Evolutionary conservation across 805 yeast genomes (phyloP).

Genomic region (Maudiozyma turicensis): DNA sequence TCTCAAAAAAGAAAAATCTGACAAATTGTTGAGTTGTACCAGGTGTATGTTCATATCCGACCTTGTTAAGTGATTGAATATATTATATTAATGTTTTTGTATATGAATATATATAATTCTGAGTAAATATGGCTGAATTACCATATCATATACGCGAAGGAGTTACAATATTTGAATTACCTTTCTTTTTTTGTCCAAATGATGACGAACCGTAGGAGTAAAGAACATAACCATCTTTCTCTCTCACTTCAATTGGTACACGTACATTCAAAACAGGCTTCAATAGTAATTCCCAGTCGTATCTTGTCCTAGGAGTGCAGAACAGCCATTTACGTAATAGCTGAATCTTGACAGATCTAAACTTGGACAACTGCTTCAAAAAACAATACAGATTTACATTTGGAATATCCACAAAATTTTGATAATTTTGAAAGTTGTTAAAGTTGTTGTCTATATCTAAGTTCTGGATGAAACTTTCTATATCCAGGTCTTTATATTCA

Average conservation of each 20-base stretch:
- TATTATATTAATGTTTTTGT: no score
- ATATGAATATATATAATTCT: no score
- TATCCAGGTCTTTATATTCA: slow-evolving; percentile 1
- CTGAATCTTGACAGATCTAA: slow-evolving; percentile 29
- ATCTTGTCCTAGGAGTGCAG: slow-evolving; percentile 31
- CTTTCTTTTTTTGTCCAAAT: neutral
- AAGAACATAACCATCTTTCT: slow-evolving; percentile 34
- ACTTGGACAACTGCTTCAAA: slow-evolving; percentile 25
- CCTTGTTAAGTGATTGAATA: no score
- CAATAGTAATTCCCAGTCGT: slow-evolving; percentile 32
- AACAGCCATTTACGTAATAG: slow-evolving; percentile 30
- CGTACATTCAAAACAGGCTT: slow-evolving; percentile 28
- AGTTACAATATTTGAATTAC: neutral
- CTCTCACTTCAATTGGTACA: slow-evolving; percentile 30
- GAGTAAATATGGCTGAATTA: no score
- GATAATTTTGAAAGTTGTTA: slow-evolving; percentile 21
- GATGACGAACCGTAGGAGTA: slow-evolving; percentile 26
- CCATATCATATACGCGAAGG: neutral
- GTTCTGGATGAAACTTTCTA: slow-evolving; percentile 5
- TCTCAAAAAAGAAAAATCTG: no score
- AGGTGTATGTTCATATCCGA: no score
- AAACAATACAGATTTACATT: slow-evolving; percentile 31
- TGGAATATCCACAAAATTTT: slow-evolving; percentile 27
- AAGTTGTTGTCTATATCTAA: slow-evolving; percentile 11
- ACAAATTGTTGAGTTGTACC: no score